Evolutionary conservation across 257 asterid species (phyloP), one percentile per base, ranked within the genome.

Genomic region (Solanum paucissectum): DNA sequence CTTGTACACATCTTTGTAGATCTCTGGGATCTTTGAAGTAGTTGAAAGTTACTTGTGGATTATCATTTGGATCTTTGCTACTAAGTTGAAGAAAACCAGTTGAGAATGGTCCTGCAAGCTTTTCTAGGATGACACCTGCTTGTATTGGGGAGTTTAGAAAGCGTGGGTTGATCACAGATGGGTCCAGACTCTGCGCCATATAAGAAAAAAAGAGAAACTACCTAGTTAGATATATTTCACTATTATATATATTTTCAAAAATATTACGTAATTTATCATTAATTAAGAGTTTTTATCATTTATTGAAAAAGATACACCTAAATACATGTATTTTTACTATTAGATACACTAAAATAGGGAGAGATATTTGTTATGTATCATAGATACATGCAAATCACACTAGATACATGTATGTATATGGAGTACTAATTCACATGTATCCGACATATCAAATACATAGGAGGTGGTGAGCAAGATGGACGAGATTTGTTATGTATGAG

Each of bases 21-120:
- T 95, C 99, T 46, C 94, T 90, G 0, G 94, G 94, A 88, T 96
- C 96, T 66, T 91, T 71, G 90, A 94, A 96, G 73, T 96, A 96
- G 92, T 95, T 96, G 90, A 96, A 96, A 1, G 96, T 94, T 32
- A 95, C 96, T 55, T 58, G 88, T 0, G 98, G 99, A 66, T 94
- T 96, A n/a, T 91, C 96, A 4, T 87, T 87, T 6, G 98, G 97
- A 79, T 96, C 89, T 29, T 9, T 90, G 87, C 88, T 94, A 49
- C 85, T 32, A 42, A 95, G 94, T 92, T 93, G 94, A 88, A 96
- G 79, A 81, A 87, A 85, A 52, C 99, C 99, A 2, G 73, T 91
- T 0, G 99, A 96, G 83, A 88, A 91, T 23, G 99, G 98, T 6
- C 98, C 95, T 21, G 84, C 79, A 0, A 94, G 68, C 91, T 96